Conservation (phyloP, 139 green algal species). For the Volvox africanus region DNA sequence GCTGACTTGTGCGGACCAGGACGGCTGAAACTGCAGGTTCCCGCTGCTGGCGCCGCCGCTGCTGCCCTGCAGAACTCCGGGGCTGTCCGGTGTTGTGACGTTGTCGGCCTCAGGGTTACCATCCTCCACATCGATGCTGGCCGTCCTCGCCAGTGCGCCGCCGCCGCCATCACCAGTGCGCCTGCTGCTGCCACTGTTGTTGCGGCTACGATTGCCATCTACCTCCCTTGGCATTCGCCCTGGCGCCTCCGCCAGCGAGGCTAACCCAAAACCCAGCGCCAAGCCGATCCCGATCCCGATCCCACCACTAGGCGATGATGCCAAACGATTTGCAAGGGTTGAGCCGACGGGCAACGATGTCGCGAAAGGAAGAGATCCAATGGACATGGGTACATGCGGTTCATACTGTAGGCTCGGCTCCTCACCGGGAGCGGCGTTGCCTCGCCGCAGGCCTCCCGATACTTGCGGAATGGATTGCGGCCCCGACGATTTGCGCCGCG, state of each 20-base stretch:
- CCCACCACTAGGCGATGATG: not conserved
- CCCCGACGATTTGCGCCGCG: not conserved
- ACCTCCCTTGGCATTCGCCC: not conserved
- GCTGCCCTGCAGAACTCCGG: not conserved
- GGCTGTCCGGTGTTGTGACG: not conserved
- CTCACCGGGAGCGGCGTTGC: not conserved
- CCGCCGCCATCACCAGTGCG: not conserved
- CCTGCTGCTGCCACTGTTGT: not conserved
- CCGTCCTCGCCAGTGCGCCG: not conserved
- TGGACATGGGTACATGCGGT: not conserved
- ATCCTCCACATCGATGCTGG: not conserved
- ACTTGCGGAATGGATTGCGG: not conserved
- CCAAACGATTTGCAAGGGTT: not conserved
- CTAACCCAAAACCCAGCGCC: not conserved
- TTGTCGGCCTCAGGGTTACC: not conserved
- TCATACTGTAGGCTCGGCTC: not conserved
- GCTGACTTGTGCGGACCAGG: not conserved
- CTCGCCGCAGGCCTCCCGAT: not conserved
- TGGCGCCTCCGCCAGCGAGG: not conserved
- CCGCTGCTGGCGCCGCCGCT: not conserved
- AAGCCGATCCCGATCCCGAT: slow-evolving; percentile 29
- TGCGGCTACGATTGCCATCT: not conserved
- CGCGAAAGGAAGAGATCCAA: slow-evolving; percentile 18
- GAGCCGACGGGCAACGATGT: not conserved
- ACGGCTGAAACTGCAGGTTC: slow-evolving; percentile 37